Base-by-base conservation (phyloP, 805 yeast species). In the Yamadazyma ubonensis region DNA sequence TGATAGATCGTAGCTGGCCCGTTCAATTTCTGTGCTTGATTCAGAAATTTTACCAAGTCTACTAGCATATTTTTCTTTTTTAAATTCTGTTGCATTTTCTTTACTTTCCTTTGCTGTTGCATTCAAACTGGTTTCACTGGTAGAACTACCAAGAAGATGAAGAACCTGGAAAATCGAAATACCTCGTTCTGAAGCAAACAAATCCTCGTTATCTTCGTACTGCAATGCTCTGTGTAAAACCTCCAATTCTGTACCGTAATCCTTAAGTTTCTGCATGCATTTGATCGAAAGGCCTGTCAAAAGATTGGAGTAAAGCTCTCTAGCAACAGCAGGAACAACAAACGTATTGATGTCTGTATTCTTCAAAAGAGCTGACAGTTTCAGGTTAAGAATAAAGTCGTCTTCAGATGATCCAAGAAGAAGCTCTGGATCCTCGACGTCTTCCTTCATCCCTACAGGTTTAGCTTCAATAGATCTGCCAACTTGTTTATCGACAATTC, bases 151-250 rank as follows among this genome's bases (percentile, higher is more conserved):
- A 16, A 59, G 38, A 20, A 45, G 46, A 8, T 49, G 41, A 33
- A 65, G 48, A n/a, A 67, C 35, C 40, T 63, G 65, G 40, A 67
- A 68, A 1, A 67, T 49, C 2, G 71, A 64, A 5, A 66, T 39
- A 2, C 65, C 54, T 31, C 62, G 49, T 2, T 70, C 63, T 2
- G 60, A 48, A 15, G 55, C 59, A 15, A 58, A 39, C 8, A 55
- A 34, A 36, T 61, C 60, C n/a, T 63, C 64, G 38, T 46, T 44
- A 15, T 56, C 61, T 41, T 63, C 67, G 45, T 59, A 55, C 54
- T 73, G 80, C 5, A 78, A 49, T 4, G 59, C 44, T 38, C 74
- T 55, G 55, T 78, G 79, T 22, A 79, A 48, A 3, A 61, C 38
- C 46, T 76, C 76, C 32, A 78, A 57, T 49, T 70, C 70, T 38